Evolutionary conservation across 352 stramenopile genomes (phyloP).

Genomic region (Globisporangium iwayamae): DNA sequence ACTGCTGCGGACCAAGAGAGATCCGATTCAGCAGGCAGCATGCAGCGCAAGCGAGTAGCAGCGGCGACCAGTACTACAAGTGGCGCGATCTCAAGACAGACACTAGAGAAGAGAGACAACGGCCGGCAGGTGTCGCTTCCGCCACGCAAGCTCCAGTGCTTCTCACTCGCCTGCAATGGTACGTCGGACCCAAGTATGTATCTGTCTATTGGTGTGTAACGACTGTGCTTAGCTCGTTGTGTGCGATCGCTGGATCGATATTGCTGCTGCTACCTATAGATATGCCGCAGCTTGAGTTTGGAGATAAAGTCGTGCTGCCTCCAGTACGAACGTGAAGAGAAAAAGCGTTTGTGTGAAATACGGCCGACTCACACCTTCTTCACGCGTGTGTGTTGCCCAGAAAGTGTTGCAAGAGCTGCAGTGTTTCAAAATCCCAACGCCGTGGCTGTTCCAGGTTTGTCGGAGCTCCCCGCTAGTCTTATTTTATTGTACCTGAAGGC

Average conservation of each 20-base stretch:
- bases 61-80: not conserved
- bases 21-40: not conserved
- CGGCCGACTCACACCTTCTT: not conserved
- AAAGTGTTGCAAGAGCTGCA: slow-evolving; percentile 52
- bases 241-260: not conserved
- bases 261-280: slow-evolving; percentile 20
- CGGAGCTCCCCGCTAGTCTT: not conserved
- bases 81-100: not conserved
- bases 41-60: slow-evolving; percentile 2
- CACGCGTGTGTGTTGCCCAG: slow-evolving; percentile 12
- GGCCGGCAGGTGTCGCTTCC: slow-evolving; percentile 11
- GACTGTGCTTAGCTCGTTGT: not conserved
- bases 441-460: slow-evolving; percentile 48
- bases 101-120: not conserved
- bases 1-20: no score
- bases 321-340: slow-evolving; percentile 21
- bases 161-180: slow-evolving; percentile 58
- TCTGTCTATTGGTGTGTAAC: not conserved
- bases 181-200: not conserved
- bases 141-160: slow-evolving; percentile 45
- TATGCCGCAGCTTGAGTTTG: slow-evolving; percentile 63
- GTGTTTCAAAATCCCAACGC: slow-evolving; percentile 46
- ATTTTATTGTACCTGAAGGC: not conserved
- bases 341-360: no score
- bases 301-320: slow-evolving; percentile 59